These are phyloP conservation scores for Fusarium sp. DNA, from an alignment of 2,329 filamentous ascomycete genomes.

Conservation along the genomic window DNA sequence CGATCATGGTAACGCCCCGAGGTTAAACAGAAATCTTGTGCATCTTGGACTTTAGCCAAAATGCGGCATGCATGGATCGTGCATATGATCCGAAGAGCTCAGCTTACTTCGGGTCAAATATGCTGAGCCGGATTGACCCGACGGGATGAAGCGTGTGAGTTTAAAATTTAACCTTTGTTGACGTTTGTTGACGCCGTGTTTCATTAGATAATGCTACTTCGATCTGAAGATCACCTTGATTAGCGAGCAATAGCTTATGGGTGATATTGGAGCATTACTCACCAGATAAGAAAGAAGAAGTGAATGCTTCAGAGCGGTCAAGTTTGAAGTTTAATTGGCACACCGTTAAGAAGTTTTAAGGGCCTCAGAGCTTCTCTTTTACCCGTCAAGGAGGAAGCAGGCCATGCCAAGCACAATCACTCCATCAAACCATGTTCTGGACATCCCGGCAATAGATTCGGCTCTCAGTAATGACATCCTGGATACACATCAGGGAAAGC, in stretches of 20 bases:
- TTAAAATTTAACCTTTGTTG: neutral
- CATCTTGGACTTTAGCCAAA: neutral
- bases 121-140: neutral
- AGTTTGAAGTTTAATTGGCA: fast-evolving
- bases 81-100: neutral
- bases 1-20: neutral
- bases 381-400: neutral
- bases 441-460: neutral
- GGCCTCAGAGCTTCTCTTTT: neutral
- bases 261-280: no score
- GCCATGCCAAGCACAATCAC: neutral
- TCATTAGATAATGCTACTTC: neutral
- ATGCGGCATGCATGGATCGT: neutral
- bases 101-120: neutral
- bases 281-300: no score
- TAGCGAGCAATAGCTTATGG: no score
- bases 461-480: neutral
- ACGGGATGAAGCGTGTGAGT: neutral
- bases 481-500: fast-evolving
- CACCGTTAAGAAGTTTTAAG: no score
- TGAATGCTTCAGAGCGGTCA: no score
- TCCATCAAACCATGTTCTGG: neutral
- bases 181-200: neutral
- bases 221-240: neutral
- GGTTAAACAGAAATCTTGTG: neutral